These are phyloP conservation scores for Aspergillus quadricinctus DNA, from an alignment of 2,329 filamentous ascomycete genomes.

Conservation along the genomic window DNA sequence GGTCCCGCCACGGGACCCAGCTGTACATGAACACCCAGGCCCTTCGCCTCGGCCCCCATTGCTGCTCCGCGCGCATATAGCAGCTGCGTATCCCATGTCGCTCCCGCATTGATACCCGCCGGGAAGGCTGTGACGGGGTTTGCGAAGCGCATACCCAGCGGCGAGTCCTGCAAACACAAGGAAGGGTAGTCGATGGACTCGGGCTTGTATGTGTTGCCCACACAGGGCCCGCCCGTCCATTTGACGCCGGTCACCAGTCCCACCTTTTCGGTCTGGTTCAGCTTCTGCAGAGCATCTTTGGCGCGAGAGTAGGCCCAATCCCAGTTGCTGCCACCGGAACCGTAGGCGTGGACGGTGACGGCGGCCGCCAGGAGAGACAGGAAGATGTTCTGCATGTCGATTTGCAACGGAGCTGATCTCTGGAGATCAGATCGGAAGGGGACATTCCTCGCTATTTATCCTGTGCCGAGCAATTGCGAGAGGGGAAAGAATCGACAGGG, in stretches of 20 bases:
- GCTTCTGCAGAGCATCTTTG: constrained; percentile 6
- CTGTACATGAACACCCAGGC: constrained; percentile 33
- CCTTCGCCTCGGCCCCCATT: constrained; percentile 50
- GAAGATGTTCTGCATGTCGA: neutral
- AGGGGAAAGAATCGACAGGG: no score
- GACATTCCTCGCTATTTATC: neutral
- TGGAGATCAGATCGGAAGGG: neutral
- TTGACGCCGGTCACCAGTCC: constrained; percentile 27
- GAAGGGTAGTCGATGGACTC: constrained; percentile 28
- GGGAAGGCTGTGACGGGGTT: constrained; percentile 43
- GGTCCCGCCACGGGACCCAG: constrained; percentile 40
- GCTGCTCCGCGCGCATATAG: constrained; percentile 49
- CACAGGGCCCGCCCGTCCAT: constrained; percentile 28
- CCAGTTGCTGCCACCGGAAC: neutral
- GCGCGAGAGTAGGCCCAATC: constrained; percentile 1
- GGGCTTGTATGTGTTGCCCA: constrained; percentile 28
- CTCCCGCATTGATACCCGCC: constrained; percentile 40
- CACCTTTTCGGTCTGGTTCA: constrained; percentile 22
- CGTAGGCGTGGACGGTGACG: neutral
- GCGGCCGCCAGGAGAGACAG: neutral
- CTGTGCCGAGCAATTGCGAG: neutral
- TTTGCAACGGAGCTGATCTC: neutral
- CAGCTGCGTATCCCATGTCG: constrained; percentile 52
- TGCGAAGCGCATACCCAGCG: constrained; percentile 38
- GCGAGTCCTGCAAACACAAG: constrained; percentile 30